These are phyloP conservation scores for Colletotrichum cuscutae DNA, from an alignment of 2,329 filamentous ascomycete genomes.

Conservation along the genomic window DNA sequence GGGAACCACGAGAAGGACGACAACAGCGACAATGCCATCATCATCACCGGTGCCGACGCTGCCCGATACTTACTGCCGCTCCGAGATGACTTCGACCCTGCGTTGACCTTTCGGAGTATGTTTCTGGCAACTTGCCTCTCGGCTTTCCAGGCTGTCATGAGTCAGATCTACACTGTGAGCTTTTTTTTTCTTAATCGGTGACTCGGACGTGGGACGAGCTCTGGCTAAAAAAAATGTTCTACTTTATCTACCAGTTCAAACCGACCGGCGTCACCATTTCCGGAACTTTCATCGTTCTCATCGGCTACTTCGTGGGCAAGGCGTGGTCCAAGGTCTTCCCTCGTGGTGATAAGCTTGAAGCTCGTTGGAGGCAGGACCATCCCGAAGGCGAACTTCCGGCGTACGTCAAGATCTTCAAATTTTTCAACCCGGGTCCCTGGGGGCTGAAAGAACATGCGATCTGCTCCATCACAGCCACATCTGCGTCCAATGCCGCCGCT, in stretches of 20 bases:
- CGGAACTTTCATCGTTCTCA: conserved; percentile 67
- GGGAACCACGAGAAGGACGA: conserved; percentile 35
- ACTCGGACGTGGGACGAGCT: background rate
- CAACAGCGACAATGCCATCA: conserved; percentile 54
- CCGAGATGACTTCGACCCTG: conserved; percentile 62
- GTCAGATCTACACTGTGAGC: conserved; percentile 63
- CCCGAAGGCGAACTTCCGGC: conserved; percentile 53
- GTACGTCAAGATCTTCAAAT: conserved; percentile 51
- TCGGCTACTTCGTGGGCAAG: conserved; percentile 65
- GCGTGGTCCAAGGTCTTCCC: conserved; percentile 58
- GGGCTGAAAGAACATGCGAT: conserved; percentile 66
- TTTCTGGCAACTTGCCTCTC: conserved; percentile 60
- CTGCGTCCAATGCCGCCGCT: conserved; percentile 59
- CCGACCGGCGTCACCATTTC: conserved; percentile 58
- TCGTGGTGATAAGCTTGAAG: conserved; percentile 60
- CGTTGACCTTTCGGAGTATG: conserved; percentile 64
- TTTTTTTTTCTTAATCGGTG: background rate
- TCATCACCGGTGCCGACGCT: conserved; percentile 63
- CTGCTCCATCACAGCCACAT: conserved; percentile 63
- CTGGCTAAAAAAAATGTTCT: background rate
- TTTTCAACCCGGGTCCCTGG: conserved; percentile 64
- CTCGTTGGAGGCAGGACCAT: conserved; percentile 55
- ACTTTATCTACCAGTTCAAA: conserved; percentile 55
- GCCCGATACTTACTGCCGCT: conserved; percentile 59
- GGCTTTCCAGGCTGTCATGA: conserved; percentile 65